Conservation (phyloP, 2,329 filamentous ascomycete species). For the Raffaelea ambrosiae region DNA sequence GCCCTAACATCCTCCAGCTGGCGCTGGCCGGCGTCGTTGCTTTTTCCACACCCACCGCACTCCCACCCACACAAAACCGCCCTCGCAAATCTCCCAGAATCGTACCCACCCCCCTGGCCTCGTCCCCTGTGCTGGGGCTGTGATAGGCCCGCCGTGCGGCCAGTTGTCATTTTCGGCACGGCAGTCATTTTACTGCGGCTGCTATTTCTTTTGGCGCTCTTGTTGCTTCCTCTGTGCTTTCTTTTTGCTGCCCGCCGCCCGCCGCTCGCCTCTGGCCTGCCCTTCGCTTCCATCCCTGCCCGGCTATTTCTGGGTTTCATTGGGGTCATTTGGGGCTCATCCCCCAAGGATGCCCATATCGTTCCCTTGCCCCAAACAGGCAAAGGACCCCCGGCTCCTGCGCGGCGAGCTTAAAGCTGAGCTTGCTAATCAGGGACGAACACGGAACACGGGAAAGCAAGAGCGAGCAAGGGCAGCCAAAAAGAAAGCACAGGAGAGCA, state of each 20-base stretch:
- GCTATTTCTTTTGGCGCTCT: slow-evolving; percentile 2
- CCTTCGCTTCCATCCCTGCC: slow-evolving; percentile 9
- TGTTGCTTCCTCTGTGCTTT: slow-evolving; percentile 1
- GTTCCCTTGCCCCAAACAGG: not conserved
- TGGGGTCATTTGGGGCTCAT: too few relatives aligned
- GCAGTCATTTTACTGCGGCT: not conserved
- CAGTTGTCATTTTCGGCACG: not conserved
- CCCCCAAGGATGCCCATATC: not conserved
- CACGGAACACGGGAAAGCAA: too few relatives aligned
- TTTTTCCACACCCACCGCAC: not conserved
- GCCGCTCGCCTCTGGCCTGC: too few relatives aligned
- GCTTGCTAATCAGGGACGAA: not conserved
- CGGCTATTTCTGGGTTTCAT: too few relatives aligned
- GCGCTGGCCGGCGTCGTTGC: too few relatives aligned
- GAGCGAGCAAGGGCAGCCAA: too few relatives aligned
- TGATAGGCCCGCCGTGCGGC: not conserved
- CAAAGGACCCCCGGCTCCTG: not conserved
- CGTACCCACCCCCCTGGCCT: not conserved
- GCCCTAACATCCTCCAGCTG: too few relatives aligned
- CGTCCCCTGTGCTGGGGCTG: not conserved
- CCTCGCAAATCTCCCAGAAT: not conserved
- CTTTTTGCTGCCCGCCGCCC: too few relatives aligned
- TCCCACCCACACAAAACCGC: not conserved
- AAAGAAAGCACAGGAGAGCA: too few relatives aligned
- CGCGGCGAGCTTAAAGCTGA: not conserved